A percentile compares a stretch with the other conserved stretches of the same genome.
These are phyloP conservation scores for Phenoliferia sp. DNA, from an alignment of 1,284 basidiomycete species.

Conservation along the genomic window DNA sequence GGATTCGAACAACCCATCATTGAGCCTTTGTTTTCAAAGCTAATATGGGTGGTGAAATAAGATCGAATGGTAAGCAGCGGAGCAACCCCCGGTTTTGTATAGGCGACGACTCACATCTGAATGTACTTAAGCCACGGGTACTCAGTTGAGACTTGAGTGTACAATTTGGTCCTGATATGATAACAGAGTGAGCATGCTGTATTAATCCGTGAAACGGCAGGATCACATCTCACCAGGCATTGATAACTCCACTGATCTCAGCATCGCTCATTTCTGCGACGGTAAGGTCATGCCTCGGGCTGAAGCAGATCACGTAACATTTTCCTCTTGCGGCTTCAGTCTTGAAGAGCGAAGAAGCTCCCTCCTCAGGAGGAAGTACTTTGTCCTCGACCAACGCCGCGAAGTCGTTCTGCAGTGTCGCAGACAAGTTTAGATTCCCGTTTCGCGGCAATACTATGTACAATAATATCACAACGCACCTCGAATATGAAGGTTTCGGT, in stretches of 20 bases:
- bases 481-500: slow-evolving; percentile 53
- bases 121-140: slow-evolving; percentile 64
- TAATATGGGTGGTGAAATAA: slow-evolving; percentile 8
- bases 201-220: background rate
- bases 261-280: slow-evolving; percentile 62
- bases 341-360: slow-evolving; percentile 50
- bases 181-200: background rate
- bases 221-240: slow-evolving; percentile 57
- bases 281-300: slow-evolving; percentile 85
- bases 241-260: slow-evolving; percentile 66
- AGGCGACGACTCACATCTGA: slow-evolving; percentile 59
- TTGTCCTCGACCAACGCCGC: slow-evolving; percentile 30
- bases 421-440: slow-evolving; percentile 38
- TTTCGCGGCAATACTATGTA: slow-evolving; percentile 41
- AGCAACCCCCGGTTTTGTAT: background rate
- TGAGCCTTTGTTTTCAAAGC: slow-evolving; percentile 78
- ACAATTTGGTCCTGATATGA: slow-evolving; percentile 45
- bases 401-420: slow-evolving; percentile 36
- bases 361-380: slow-evolving; percentile 15
- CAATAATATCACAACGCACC: slow-evolving; percentile 42
- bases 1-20: slow-evolving; percentile 98
- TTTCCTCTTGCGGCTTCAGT: slow-evolving; percentile 70
- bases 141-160: slow-evolving; percentile 45
- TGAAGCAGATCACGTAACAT: slow-evolving; percentile 87
- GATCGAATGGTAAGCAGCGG: background rate